Base-by-base conservation (phyloP, 257 asterid species). In the Nicotiana benthamiana region DNA sequence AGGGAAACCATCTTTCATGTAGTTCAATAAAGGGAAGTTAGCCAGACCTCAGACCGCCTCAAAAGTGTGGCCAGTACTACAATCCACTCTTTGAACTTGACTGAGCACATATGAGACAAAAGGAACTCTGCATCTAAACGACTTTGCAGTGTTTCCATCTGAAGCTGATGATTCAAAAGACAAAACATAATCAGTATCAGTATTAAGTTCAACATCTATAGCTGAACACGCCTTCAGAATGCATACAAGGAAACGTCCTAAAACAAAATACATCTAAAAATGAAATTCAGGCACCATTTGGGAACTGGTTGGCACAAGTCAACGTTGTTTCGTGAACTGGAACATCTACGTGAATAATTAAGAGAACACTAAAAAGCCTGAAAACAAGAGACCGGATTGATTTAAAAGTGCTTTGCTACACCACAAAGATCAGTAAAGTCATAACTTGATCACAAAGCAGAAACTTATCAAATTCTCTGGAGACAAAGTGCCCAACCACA, bases 41-140 rank as follows among this genome's bases (percentile, higher is more conserved):
- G 76, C 36, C 75, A 75, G 81, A 96, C 99, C 99, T 96, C 99
- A 40, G 96, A 87, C 86, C 98, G 94, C 92, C 99, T 91, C 90
- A 94, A 83, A 84, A 96, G 90, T 56, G 99, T 96, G 77, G 99
- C 99, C 91, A 96, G 85, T 80, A 96, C 97, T 68, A 96, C 99
- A 75, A 94, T 91, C 99, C 99, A 96, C 88, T 96, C 98, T 88
- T 96, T 91, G 87, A 96, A 96, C 85, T 96, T 96, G 83, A 96
- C 98, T 4, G 98, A 94, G 86, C 99, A 96, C 99, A 96, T 96
- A 82, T 96, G 97, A 18, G 99, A 86, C 90, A 96, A 79, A 62
- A 96, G 97, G 86, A 96, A 96, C 83, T 96, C 99, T 63, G 98
- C 99, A 76, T 96, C 99, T 86, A 96, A 86, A 79, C 98, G 95